Percentiles rank a stretch among this genome's conserved stretches.
Conservation (phyloP, 345 rosid species). For the Citrus mangshanensis region DNA sequence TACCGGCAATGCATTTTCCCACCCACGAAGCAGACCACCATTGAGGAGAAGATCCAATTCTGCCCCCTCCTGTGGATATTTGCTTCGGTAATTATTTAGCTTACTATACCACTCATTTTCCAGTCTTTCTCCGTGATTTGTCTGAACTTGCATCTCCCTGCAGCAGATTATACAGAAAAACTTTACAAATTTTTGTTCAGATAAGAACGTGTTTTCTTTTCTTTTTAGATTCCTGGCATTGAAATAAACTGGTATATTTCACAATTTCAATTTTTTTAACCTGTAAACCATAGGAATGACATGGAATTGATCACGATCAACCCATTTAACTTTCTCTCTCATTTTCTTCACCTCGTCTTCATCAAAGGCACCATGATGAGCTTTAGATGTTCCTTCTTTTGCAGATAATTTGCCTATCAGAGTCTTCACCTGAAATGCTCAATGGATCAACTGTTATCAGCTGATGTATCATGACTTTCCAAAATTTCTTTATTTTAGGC, state of each 20-base stretch:
- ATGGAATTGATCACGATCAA: constrained; percentile 20
- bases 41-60: constrained; percentile 24
- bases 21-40: constrained; percentile 28
- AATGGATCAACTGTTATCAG: neutral
- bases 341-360: constrained; percentile 27
- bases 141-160: constrained; percentile 33
- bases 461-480: neutral
- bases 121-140: constrained; percentile 13
- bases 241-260: neutral
- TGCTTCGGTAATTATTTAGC: constrained; percentile 16
- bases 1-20: constrained; percentile 39
- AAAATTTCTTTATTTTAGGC: neutral
- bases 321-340: constrained; percentile 28
- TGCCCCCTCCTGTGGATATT: constrained; percentile 27
- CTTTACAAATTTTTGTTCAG: neutral
- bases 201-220: neutral
- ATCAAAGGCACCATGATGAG: constrained; percentile 34
- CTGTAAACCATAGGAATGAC: constrained; percentile 28
- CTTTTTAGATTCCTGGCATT: neutral
- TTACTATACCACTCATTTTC: constrained; percentile 32
- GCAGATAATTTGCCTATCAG: constrained; percentile 28
- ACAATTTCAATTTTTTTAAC: neutral
- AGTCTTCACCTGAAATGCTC: constrained; percentile 25
- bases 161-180: neutral
- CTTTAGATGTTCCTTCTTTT: constrained; percentile 36